Percentiles rank a stretch among this genome's conserved stretches.
Evolutionary conservation across 179 eudicot genomes (phyloP).

Genomic region (Sideroxylon spinosum): DNA sequence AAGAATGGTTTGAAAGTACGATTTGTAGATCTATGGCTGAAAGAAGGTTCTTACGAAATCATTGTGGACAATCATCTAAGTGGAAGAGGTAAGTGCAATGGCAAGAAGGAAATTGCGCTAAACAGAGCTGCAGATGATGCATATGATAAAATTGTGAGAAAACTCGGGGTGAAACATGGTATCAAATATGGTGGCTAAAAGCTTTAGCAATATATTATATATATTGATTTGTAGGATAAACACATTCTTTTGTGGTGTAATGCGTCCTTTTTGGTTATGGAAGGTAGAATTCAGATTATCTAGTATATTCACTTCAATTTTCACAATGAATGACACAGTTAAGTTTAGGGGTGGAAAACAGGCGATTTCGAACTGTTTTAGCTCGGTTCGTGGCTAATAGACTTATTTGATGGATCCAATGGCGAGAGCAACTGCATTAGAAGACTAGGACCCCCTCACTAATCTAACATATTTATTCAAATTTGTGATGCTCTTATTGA

Average conservation of each 20-base stretch:
- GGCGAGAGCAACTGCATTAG: no score
- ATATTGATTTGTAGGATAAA: neutral
- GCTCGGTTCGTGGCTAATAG: no score
- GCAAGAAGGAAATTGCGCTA: constrained; percentile 45
- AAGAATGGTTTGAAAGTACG: constrained; percentile 32
- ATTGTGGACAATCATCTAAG: constrained; percentile 29
- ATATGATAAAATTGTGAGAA: constrained; percentile 28
- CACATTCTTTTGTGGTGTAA: neutral
- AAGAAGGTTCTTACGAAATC: constrained; percentile 36
- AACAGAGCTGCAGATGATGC: constrained; percentile 58
- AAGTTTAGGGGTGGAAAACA: no score
- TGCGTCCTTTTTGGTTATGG: no score
- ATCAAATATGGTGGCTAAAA: neutral
- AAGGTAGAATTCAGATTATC: neutral
- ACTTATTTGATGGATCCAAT: no score
- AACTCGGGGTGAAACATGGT: constrained; percentile 20
- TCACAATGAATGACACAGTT: neutral
- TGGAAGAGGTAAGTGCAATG: constrained; percentile 34
- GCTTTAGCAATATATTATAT: neutral
- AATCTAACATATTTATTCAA: no score
- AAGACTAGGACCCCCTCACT: no score
- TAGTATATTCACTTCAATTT: neutral
- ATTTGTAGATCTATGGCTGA: constrained; percentile 36
- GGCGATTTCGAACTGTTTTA: no score
- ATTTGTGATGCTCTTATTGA: no score